phyloP scores from a whole-genome alignment of 1,284 basidiomycete genomes.

The Phenoliferia sp. region DNA sequence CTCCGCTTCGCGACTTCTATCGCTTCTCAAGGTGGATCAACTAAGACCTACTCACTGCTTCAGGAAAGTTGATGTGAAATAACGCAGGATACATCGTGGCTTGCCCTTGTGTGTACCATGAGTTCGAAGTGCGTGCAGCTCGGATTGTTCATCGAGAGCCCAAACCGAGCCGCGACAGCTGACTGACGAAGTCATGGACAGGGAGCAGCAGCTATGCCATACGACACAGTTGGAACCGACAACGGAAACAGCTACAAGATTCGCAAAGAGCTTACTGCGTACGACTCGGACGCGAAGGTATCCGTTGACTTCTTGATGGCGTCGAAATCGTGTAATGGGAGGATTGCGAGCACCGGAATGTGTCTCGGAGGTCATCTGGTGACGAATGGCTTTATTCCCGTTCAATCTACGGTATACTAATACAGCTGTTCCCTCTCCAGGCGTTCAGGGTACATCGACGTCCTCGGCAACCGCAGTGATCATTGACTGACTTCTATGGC shows the following conservation, averaged over 20 bases:
- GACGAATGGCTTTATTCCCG: not conserved
- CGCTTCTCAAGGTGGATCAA: constrained; percentile 62
- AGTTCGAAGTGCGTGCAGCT: constrained; percentile 61
- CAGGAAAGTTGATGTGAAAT: too few species aligned
- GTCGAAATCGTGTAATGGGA: constrained; percentile 69
- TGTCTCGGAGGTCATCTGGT: constrained; percentile 73
- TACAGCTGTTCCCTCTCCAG: not conserved
- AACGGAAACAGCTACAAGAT: constrained; percentile 85
- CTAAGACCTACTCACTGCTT: not conserved
- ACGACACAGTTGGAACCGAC: constrained; percentile 74
- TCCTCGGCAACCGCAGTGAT: too few species aligned
- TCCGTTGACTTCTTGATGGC: constrained; percentile 13
- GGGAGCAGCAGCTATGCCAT: constrained; percentile 75
- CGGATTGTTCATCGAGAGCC: not conserved
- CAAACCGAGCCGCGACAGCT: not conserved
- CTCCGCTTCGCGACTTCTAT: constrained; percentile 87
- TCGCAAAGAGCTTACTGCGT: constrained; percentile 31
- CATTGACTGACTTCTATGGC: not conserved
- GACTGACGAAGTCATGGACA: constrained; percentile 9
- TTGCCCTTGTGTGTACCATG: constrained; percentile 73
- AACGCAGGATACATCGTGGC: constrained; percentile 70
- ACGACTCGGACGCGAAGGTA: constrained; percentile 39
- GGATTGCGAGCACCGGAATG: constrained; percentile 61
- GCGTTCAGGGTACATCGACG: constrained; percentile 21
- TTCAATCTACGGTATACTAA: constrained; percentile 32